phyloP scores from a whole-genome alignment of 345 rosid genomes.

The Cardamine resedifolia region DNA sequence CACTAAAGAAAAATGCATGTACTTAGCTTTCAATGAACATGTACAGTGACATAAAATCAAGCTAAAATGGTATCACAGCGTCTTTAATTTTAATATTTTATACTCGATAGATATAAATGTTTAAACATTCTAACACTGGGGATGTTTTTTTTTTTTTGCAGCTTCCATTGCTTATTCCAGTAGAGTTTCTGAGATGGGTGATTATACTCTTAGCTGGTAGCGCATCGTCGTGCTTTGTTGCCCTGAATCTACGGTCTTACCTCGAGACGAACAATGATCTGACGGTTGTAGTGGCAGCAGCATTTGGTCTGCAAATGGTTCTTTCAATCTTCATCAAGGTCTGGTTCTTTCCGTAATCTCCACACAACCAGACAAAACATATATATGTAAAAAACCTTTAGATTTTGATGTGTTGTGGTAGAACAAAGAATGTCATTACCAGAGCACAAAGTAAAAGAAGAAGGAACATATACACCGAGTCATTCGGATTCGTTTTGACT shows the following conservation, averaged over 20 bases:
- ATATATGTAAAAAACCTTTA: constrained; percentile 23
- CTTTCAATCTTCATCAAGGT: constrained; percentile 87
- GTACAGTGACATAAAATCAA: neutral
- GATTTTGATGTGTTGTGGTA: constrained; percentile 31
- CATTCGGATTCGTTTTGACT: constrained; percentile 5
- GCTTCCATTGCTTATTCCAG: constrained; percentile 78
- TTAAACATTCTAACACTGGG: neutral
- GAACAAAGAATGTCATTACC: constrained; percentile 16
- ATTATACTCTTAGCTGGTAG: constrained; percentile 67
- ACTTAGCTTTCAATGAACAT: neutral
- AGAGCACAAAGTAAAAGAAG: constrained; percentile 17
- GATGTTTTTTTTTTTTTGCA: constrained; percentile 36
- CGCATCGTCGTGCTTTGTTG: constrained; percentile 72
- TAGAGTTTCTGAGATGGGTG: constrained; percentile 83
- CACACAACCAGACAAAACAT: neutral
- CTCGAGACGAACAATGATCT: constrained; percentile 49
- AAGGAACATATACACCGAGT: constrained; percentile 22
- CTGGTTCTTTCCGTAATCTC: constrained; percentile 79
- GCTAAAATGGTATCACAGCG: neutral
- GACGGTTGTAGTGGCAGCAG: constrained; percentile 51
- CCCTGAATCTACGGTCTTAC: constrained; percentile 62
- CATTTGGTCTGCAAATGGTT: constrained; percentile 77
- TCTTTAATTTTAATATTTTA: neutral
- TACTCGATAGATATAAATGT: neutral
- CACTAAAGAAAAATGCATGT: neutral